Base-by-base conservation (phyloP, 306 rosid genomes). In the Rosa persica region DNA sequence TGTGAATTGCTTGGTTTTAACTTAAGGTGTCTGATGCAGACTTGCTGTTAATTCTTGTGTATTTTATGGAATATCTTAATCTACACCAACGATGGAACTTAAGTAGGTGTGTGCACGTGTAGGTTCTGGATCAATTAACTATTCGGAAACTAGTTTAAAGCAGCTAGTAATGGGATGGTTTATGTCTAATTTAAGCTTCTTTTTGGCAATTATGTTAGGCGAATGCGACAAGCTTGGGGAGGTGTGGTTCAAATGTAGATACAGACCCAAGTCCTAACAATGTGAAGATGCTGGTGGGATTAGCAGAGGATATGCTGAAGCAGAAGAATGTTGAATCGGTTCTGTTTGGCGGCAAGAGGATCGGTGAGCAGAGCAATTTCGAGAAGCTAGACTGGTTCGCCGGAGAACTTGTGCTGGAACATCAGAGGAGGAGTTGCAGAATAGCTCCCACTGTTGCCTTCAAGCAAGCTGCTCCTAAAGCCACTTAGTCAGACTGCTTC, bases 401-500 rank as follows among this genome's bases (percentile, higher is more conserved):
- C 2, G 99, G 93, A 77, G 99, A 96, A 82, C 90, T 96, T 75
- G 97, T 96, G 73, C 88, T 85, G 79, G 99, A 96, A 83, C 99
- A 93, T 87, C 98, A 91, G 96, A 93, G 98, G 94, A 89, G 99
- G 97, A 89, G 97, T 90, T 96, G 98, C 93, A 89, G 99, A 82
- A 96, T 96, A 86, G 99, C 98, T 84, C 99, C 99, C 92, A 96
- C 99, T 90, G 99, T 96, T 88, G 99, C 96, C 83, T 91, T 93
- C 90, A 96, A 96, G 90, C 98, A 96, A 89, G 94, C 98, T 76
- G 81, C 90, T 80, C 83, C 91, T 34, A 90, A 85, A 86, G 57
- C 84, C 49, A 86, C 84, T 74, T 85, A 89, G 87, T 54, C 43
- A 78, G 60, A 17, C 43, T 12, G n/a, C 64, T 43, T 76, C 74